Evolutionary conservation across 1,284 basidiomycete genomes (phyloP).

Genomic region (Malassezia pachydermatis): DNA sequence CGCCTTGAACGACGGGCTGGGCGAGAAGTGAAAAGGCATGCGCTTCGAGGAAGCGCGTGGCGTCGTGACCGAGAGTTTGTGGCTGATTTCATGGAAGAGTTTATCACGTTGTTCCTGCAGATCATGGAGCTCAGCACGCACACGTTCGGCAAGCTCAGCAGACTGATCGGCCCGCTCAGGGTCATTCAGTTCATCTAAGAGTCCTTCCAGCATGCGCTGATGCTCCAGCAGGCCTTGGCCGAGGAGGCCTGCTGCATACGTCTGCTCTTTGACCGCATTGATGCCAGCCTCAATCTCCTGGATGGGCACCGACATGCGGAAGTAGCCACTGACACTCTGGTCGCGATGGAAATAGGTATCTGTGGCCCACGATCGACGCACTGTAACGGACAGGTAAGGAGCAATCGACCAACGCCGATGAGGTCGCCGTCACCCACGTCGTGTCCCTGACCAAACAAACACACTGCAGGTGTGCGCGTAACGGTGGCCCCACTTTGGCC

Average conservation of each 20-base stretch:
- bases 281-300: conserved; percentile 11
- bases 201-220: conserved; percentile 30
- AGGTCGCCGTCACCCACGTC: too few relatives aligned
- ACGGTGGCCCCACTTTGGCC: too few relatives aligned
- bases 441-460: too few relatives aligned
- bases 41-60: background rate
- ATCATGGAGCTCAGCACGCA: conserved; percentile 13
- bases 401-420: too few relatives aligned
- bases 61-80: background rate
- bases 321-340: background rate
- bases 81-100: conserved; percentile 9
- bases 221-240: conserved; percentile 36
- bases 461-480: too few relatives aligned
- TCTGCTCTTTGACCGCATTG: conserved; percentile 15
- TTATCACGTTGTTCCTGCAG: conserved; percentile 12
- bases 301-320: conserved; percentile 5
- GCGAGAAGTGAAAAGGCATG: conserved; percentile 2
- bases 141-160: conserved; percentile 7
- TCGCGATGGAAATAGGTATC: background rate
- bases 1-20: conserved; percentile 1
- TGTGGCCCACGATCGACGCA: background rate
- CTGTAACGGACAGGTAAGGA: too few relatives aligned
- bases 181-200: conserved; percentile 29
- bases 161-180: conserved; percentile 4
- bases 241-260: conserved; percentile 33